Conservation (phyloP, 805 yeast species). For the Metschnikowia continentalis region DNA sequence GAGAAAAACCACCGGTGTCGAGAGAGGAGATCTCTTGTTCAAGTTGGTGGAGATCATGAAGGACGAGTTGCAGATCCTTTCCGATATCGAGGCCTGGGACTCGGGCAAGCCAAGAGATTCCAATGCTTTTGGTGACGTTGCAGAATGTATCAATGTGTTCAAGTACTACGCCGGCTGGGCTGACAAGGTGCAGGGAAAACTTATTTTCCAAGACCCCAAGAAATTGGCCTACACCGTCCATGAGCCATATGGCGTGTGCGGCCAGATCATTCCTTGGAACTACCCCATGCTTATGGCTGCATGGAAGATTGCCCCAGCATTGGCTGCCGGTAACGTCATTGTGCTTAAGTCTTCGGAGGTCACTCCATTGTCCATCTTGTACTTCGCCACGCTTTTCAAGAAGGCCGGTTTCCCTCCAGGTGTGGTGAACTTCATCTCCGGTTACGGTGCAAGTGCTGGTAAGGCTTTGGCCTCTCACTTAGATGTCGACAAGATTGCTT, state of each 20-base stretch:
- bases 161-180: conserved; percentile 62
- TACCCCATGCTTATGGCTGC: conserved; percentile 66
- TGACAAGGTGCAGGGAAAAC: conserved; percentile 49
- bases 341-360: conserved; percentile 72
- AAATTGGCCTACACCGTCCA: conserved; percentile 65
- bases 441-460: conserved; percentile 68
- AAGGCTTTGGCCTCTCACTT: conserved; percentile 58
- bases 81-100: conserved; percentile 45
- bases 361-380: conserved; percentile 67
- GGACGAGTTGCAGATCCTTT: conserved; percentile 29
- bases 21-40: conserved; percentile 34
- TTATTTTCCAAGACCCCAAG: conserved; percentile 40
- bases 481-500: conserved; percentile 56
- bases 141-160: conserved; percentile 41
- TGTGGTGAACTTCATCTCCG: conserved; percentile 67
- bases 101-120: conserved; percentile 43
- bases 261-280: conserved; percentile 71
- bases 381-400: conserved; percentile 52
- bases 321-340: conserved; percentile 73
- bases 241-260: conserved; percentile 65
- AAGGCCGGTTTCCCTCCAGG: conserved; percentile 77
- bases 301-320: conserved; percentile 81
- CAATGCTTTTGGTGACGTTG: conserved; percentile 49
- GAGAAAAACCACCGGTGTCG: conserved; percentile 44
- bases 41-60: conserved; percentile 36